A percentile compares a stretch with the other conserved stretches of the same genome.
Conservation (phyloP, 179 eudicot genomes). For the Carnegiea gigantea region DNA sequence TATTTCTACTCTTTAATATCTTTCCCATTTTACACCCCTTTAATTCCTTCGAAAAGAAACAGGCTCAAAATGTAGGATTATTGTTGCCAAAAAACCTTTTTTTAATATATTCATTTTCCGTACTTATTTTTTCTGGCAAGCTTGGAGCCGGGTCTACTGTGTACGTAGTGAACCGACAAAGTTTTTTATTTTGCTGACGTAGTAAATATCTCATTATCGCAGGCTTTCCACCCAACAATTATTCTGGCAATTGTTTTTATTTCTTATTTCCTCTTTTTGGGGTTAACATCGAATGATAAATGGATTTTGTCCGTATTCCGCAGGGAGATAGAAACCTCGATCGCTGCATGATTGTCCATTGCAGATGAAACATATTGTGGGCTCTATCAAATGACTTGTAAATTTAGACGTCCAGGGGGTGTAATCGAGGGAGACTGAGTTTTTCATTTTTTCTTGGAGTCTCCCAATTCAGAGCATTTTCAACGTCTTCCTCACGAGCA, state of each 20-base stretch:
- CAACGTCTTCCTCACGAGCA: no score
- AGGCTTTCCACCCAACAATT: background rate
- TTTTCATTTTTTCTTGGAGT: no score
- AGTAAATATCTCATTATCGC: background rate
- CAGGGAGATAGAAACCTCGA: background rate
- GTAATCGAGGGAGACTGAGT: background rate
- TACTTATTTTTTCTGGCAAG: no score
- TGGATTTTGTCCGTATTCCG: background rate
- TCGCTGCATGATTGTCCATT: slow-evolving; percentile 1
- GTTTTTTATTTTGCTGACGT: slow-evolving; percentile 1
- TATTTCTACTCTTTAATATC: no score
- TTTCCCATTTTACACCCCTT: no score
- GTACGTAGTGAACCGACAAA: slow-evolving; percentile 8
- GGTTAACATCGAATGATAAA: background rate
- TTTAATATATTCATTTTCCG: no score
- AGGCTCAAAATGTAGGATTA: no score
- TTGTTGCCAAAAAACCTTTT: no score
- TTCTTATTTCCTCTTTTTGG: background rate
- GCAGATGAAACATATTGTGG: background rate
- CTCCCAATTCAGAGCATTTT: no score
- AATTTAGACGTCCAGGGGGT: background rate
- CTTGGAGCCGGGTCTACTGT: background rate
- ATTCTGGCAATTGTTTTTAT: background rate
- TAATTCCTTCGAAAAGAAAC: no score
- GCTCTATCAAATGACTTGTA: background rate